phyloP scores from a whole-genome alignment of 2,329 filamentous ascomycete genomes.

The Pestalotiopsis sp. region DNA sequence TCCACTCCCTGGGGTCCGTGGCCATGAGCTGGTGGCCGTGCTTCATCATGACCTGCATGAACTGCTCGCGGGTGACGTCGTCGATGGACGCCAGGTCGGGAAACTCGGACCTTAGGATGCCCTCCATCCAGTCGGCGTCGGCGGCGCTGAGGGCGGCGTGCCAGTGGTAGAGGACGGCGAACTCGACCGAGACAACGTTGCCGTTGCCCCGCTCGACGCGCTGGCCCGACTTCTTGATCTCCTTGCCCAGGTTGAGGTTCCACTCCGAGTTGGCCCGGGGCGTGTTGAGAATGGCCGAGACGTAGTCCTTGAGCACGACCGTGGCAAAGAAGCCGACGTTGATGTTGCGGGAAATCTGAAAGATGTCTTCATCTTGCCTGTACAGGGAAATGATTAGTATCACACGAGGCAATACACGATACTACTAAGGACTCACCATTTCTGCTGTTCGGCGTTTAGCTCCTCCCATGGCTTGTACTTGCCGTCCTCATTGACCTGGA shows the following conservation, averaged over 20 bases:
- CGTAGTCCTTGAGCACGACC: conserved; percentile 48
- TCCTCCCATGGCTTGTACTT: conserved; percentile 44
- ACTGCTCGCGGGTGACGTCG: conserved; percentile 43
- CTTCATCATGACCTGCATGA: conserved; percentile 43
- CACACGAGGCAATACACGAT: background rate
- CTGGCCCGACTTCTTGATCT: conserved; percentile 43
- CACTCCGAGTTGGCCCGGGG: conserved; percentile 46
- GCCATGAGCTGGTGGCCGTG: conserved; percentile 8
- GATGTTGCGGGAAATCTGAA: conserved; percentile 48
- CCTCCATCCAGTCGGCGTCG: conserved; percentile 49
- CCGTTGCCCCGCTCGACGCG: conserved; percentile 45
- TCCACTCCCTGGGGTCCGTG: conserved; percentile 51
- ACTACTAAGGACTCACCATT: conserved; percentile 33
- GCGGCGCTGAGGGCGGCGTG: conserved; percentile 46
- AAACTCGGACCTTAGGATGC: conserved; percentile 33
- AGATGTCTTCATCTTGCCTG: conserved; percentile 51
- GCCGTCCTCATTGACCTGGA: conserved; percentile 45
- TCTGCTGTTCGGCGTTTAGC: conserved; percentile 37
- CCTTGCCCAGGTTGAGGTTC: conserved; percentile 46
- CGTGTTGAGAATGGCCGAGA: conserved; percentile 48
- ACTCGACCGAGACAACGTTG: conserved; percentile 48
- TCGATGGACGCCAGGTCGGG: conserved; percentile 45
- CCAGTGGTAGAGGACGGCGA: conserved; percentile 50
- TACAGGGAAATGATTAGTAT: background rate
- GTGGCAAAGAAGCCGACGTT: conserved; percentile 50